Evolutionary conservation across 306 rosid genomes (phyloP).

Genomic region (Alnus rubra): DNA sequence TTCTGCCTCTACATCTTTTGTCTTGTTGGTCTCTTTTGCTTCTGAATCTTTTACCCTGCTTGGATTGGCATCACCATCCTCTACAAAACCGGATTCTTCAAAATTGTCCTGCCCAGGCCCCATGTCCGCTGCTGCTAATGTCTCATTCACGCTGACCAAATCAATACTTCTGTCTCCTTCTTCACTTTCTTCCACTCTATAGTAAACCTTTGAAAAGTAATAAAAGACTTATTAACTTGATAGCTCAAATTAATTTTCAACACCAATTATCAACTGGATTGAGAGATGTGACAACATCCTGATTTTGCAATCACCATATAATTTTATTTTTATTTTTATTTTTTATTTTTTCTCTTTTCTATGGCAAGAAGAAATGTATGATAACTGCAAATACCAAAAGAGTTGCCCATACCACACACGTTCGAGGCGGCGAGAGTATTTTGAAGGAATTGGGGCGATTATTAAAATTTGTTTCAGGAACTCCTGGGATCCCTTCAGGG

Average conservation of each 20-base stretch:
- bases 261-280: neutral
- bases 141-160: slow-evolving; percentile 28
- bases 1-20: slow-evolving; percentile 14
- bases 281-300: neutral
- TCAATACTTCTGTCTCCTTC: slow-evolving; percentile 30
- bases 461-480: slow-evolving; percentile 85
- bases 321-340: neutral
- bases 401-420: slow-evolving; percentile 67
- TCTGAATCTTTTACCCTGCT: slow-evolving; percentile 1
- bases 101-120: slow-evolving; percentile 3
- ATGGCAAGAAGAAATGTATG: neutral
- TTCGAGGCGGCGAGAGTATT: slow-evolving; percentile 75
- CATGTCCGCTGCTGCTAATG: slow-evolving; percentile 14
- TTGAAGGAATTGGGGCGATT: slow-evolving; percentile 93
- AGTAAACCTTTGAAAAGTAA: slow-evolving; percentile 53
- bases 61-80: slow-evolving; percentile 21
- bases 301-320: neutral
- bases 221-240: slow-evolving; percentile 1
- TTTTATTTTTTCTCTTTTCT: neutral
- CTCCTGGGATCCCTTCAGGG: slow-evolving; percentile 93
- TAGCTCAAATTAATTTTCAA: slow-evolving; percentile 19
- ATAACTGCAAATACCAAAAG: neutral
- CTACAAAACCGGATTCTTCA: slow-evolving; percentile 19
- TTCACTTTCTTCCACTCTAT: slow-evolving; percentile 57
- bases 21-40: slow-evolving; percentile 8